Base-by-base conservation (phyloP, 441 rosid genomes). In the Populus tomentosa region DNA sequence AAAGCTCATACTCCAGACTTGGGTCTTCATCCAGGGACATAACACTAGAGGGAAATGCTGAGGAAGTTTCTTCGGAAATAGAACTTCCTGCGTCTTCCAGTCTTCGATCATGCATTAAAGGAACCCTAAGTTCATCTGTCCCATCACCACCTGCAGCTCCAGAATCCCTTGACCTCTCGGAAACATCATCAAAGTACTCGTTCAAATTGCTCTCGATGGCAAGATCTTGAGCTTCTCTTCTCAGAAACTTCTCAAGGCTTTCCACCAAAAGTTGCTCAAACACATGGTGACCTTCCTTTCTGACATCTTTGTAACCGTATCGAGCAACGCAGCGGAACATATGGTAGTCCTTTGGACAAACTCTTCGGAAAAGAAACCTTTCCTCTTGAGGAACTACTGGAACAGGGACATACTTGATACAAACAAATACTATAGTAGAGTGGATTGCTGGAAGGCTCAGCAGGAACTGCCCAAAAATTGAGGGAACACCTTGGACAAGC, bases 301-400 rank as follows among this genome's bases (percentile, higher is more conserved):
- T 82, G 0, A 91, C 83, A 62, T 95, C 99, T 82, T 94, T 95
- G 88, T 94, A 95, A 30, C 99, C 98, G 24, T 95, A 95, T 46
- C 99, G 87, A 10, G 99, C 97, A 6, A 95, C 75, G 30, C 98
- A 95, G n/a, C 88, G 87, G 83, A 95, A 95, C 86, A 95, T 89
- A 79, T 91, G 99, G 84, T 94, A 94, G 87, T 94, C 99, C 61
- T 92, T 92, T 0, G 95, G 97, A 84, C 98, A 94, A 67, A 91
- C 90, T 75, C 99, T 84, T 70, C 97, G 87, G 73, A 95, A 94
- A 53, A 94, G 91, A 81, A 94, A 95, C 74, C 99, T 84, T 79
- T 95, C 98, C 75, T 90, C 97, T 68, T 88, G 97, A 32, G 94
- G 97, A 67, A 95, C 99, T 7, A 94, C 91, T 0, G 99, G 99